Evolutionary conservation across 441 rosid genomes (phyloP), one percentile per base, ranked within the genome.

Genomic region (Sinapis alba): DNA sequence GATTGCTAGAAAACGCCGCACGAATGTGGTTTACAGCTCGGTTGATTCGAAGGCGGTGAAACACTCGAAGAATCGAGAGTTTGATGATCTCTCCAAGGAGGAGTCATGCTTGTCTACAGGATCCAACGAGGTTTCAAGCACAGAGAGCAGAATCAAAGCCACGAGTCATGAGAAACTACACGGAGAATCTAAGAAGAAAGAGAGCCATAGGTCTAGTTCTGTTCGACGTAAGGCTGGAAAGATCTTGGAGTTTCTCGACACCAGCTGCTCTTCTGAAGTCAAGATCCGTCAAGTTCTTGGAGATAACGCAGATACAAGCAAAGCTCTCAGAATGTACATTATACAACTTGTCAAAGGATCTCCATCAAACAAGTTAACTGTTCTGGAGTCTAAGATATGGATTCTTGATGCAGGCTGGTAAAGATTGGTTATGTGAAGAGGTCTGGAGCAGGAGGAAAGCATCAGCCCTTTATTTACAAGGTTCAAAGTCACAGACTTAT

Each of bases 301-400:
- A 21, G 96, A 92, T 80, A 90, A 90, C 56, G 96, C 98, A 13
- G 94, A 90, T 78, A 92, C 94, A 3, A 92, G 98, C 86, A 92
- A 90, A 79, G 97, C 97, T 62, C 94, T 90, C 62, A 84, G 97
- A 80, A 87, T 87, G 96, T 90, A 75, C 8, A 30, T 69, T n/a
- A 65, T 30, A 32, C 67, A 57, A 16, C 30, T n/a, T 56, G 28
- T 54, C 18, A 68, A 41, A n/a, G 36, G 26, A 45, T 20, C n/a
- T 50, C 21, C 56, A 19, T 51, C 12, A 51, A 7, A 19, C 23
- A 19, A 19, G 57, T 18, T 27, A n/a, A n/a, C 7, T 1, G n/a
- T 24, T 24, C 3, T 24, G 27, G 27, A 24, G 3, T 3, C 27
- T 21, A 20, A 13, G 16, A 57, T 12, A 58, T 58, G 38, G 20